These are phyloP conservation scores for Teratosphaeria zuluensis DNA, from an alignment of 2,329 filamentous ascomycete species.

Conservation along the genomic window DNA sequence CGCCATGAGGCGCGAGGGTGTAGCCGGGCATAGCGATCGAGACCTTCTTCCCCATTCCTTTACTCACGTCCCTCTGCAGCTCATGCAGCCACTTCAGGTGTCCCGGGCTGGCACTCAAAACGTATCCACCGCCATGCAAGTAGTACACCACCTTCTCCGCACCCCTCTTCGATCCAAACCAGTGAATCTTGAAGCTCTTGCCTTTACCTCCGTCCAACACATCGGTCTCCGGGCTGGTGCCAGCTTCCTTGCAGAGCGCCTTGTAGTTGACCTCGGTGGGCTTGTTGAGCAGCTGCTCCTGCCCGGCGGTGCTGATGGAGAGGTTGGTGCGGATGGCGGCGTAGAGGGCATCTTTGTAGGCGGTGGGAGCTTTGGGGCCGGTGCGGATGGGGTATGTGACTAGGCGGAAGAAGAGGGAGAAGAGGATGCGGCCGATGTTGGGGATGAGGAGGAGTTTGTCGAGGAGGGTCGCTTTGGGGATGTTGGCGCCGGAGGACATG, in stretches of 20 bases:
- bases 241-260: conserved; percentile 25
- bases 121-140: conserved; percentile 48
- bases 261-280: conserved; percentile 27
- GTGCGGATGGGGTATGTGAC: conserved; percentile 27
- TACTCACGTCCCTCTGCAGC: conserved; percentile 32
- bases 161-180: conserved; percentile 31
- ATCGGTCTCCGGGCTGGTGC: conserved; percentile 29
- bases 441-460: conserved; percentile 5
- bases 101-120: conserved; percentile 35
- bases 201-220: conserved; percentile 31
- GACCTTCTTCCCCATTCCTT: conserved; percentile 29
- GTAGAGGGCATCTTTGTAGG: conserved; percentile 20
- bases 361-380: conserved; percentile 16
- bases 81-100: conserved; percentile 42
- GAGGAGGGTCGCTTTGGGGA: not conserved
- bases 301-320: conserved; percentile 6
- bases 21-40: conserved; percentile 48
- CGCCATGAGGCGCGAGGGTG: conserved; percentile 41
- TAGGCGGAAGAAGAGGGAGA: conserved; percentile 23
- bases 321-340: conserved; percentile 16
- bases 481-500: not conserved
- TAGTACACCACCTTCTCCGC: conserved; percentile 36
- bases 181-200: conserved; percentile 31
- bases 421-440: conserved; percentile 16
- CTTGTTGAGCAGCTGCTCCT: conserved; percentile 21